These are phyloP conservation scores for Candida corydali DNA, from an alignment of 805 yeast genomes.

Conservation along the genomic window DNA sequence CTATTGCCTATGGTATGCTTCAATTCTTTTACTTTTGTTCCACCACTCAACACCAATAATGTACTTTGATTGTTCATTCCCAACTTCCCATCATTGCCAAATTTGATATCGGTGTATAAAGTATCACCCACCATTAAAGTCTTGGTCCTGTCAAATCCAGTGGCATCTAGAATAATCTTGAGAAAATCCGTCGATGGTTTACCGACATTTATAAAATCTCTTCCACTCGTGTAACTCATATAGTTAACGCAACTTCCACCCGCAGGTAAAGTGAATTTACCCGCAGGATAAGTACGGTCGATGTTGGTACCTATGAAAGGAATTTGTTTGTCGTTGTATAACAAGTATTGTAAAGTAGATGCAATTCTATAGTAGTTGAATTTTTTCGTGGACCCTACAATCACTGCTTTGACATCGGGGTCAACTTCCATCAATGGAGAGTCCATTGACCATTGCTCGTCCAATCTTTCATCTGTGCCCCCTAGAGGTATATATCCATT, in stretches of 20 bases:
- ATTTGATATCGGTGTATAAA: conserved; percentile 39
- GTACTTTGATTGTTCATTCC: conserved; percentile 25
- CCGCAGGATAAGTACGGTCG: conserved; percentile 38
- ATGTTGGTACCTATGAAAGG: conserved; percentile 40
- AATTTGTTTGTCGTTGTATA: conserved; percentile 24
- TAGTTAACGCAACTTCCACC: conserved; percentile 38
- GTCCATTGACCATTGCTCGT: conserved; percentile 21
- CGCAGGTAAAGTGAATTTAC: conserved; percentile 35
- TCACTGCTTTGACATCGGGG: conserved; percentile 36
- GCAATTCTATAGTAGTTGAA: conserved; percentile 35
- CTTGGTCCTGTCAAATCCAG: conserved; percentile 21
- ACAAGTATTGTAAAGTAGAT: conserved; percentile 33
- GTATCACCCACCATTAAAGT: conserved; percentile 42
- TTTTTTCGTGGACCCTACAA: conserved; percentile 36
- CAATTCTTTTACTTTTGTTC: conserved; percentile 22
- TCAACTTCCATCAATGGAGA: conserved; percentile 27
- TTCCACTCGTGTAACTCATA: conserved; percentile 31
- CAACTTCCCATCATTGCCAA: conserved; percentile 37
- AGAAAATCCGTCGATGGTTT: conserved; percentile 32
- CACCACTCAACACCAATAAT: conserved; percentile 34
- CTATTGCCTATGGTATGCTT: conserved; percentile 1
- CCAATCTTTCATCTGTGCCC: conserved; percentile 27
- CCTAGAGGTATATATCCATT: conserved; percentile 32
- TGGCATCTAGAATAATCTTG: conserved; percentile 23
- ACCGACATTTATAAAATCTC: conserved; percentile 34